A percentile compares a stretch with the other conserved stretches of the same genome.
Conservation (phyloP, 1,284 basidiomycete genomes). For the Heliocybe sulcata region DNA sequence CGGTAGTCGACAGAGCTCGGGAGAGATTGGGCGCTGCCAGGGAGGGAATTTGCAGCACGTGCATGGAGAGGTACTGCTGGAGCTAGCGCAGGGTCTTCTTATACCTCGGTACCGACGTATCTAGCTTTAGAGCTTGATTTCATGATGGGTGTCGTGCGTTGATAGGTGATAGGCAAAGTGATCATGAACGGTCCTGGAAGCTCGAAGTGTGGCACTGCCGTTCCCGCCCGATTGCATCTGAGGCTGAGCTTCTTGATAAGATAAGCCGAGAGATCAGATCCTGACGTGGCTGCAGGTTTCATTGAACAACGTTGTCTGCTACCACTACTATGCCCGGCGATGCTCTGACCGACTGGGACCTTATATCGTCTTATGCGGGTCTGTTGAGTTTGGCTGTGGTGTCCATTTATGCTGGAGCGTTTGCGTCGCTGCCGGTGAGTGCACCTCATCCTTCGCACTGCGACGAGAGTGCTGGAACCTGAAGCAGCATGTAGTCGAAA, state of each 20-base stretch:
- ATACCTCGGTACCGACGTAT: too few relatives aligned
- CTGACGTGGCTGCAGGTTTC: not conserved
- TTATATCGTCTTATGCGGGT: conserved; percentile 61
- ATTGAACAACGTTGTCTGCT: too few relatives aligned
- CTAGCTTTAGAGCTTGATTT: too few relatives aligned
- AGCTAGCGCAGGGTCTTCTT: too few relatives aligned
- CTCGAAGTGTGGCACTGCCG: too few relatives aligned
- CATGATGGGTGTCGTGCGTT: too few relatives aligned
- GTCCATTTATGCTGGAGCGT: conserved; percentile 63
- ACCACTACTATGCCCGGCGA: not conserved
- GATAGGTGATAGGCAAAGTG: too few relatives aligned
- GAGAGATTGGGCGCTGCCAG: conserved; percentile 18
- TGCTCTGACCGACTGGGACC: conserved; percentile 34
- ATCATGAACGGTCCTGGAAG: too few relatives aligned
- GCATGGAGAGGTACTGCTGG: conserved; percentile 35
- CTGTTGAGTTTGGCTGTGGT: conserved; percentile 51
- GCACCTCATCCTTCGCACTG: not conserved
- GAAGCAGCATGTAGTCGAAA: not conserved
- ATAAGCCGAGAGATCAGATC: not conserved
- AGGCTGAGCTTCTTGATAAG: not conserved
- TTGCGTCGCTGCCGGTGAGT: conserved; percentile 60
- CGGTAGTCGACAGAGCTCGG: conserved; percentile 32
- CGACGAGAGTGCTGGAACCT: not conserved
- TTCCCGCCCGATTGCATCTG: too few relatives aligned
- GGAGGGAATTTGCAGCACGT: conserved; percentile 30